Evolutionary conservation across 192 early-diverging fungal species (phyloP), one percentile per base, ranked within the genome.

Genomic region (Allomyces javanicus): DNA sequence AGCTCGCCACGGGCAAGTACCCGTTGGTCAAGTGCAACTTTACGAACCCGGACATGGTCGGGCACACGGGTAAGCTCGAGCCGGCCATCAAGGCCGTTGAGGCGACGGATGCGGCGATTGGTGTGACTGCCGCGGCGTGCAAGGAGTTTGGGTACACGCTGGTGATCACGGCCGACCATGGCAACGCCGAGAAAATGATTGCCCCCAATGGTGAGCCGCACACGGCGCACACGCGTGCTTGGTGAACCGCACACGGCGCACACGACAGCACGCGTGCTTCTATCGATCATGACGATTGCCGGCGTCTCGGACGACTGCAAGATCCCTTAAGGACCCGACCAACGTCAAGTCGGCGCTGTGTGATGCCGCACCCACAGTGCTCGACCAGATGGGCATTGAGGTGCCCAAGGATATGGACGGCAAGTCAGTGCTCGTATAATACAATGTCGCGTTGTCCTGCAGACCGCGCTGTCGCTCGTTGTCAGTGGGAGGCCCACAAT

Each of bases 101-200:
- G 65, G 90, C 92, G 4, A 98, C 95, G 0, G 97, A 99, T 72
- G 84, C 86, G 74, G 94, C 86, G 6, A 97, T 99, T 71, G 93
- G 93, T 40, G 78, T 80, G 65, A 89, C 98, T 71, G 90, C 86
- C 73, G 89, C 92, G 67, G 94, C 97, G 25, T 96, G 94, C 75
- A 85, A 90, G 74, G 73, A 77, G 65, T 77, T 89, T 66, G 89
- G 87, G 24, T 99, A 97, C 72, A 79, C 85, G 58, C 78, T 98
- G 55, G 93, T 99, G 72, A 75, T 99, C 62, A 99, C 95, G 9
- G 86, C 97, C 10, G 97, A 99, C 77, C 97, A 99, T 74, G 97
- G 97, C 44, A 99, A 99, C 72, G 95, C 95, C 27, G 97, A 99
- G 72, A 91, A 99, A 83, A 98, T 98, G 94, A 64, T 94, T 58